Conservation (phyloP, 1,139 yeast species). For the Geotrichum restrictum region DNA sequence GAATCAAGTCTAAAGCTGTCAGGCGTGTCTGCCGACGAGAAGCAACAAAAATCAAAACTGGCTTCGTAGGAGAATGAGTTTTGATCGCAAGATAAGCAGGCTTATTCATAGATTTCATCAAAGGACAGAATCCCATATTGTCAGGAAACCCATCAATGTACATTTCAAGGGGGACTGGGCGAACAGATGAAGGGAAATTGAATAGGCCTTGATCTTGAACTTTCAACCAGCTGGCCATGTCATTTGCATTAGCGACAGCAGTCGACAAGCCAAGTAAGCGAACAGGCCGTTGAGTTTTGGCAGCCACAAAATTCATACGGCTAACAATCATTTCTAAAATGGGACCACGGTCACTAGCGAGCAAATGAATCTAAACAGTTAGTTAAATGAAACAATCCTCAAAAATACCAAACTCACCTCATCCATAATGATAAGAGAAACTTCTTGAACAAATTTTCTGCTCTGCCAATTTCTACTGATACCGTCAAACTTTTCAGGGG, state of each 20-base stretch:
- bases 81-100: conserved; percentile 97
- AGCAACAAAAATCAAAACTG: conserved; percentile 91
- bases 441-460: conserved; percentile 83
- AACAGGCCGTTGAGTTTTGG: conserved; percentile 69
- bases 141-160: conserved; percentile 97
- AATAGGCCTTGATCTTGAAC: conserved; percentile 76
- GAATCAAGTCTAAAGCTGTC: conserved; percentile 89
- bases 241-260: conserved; percentile 95
- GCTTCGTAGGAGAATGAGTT: conserved; percentile 89
- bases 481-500: conserved; percentile 98
- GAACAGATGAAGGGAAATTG: conserved; percentile 90
- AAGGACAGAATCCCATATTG: conserved; percentile 86
- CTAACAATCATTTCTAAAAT: conserved; percentile 97
- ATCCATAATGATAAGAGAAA: conserved; percentile 93
- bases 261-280: conserved; percentile 92
- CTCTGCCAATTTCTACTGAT: conserved; percentile 98
- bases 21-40: conserved; percentile 95
- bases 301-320: conserved; percentile 88
- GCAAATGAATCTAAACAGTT: conserved; percentile 58
- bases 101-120: conserved; percentile 84
- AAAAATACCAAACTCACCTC: conserved; percentile 41
- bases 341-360: conserved; percentile 98
- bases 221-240: conserved; percentile 97
- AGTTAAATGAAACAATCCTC: neutral
- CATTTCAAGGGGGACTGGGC: conserved; percentile 97